Evolutionary conservation across 2,329 filamentous ascomycete species (phyloP).

Genomic region (Cordyceps javanica): DNA sequence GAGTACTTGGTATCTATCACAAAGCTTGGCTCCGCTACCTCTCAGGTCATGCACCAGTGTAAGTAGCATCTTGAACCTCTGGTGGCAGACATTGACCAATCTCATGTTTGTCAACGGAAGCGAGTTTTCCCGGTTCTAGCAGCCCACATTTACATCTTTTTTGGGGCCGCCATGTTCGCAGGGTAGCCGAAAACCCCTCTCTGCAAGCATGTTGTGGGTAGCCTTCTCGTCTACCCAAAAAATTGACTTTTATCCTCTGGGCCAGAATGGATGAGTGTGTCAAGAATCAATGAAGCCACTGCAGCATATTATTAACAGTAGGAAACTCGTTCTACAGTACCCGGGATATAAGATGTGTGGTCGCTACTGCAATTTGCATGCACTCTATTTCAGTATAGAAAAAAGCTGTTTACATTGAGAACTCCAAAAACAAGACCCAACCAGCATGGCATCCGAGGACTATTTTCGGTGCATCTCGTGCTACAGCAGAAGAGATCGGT

Average conservation of each 20-base stretch:
- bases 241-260: neutral
- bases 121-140: neutral
- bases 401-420: too few species aligned
- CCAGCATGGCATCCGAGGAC: too few species aligned
- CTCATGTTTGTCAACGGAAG: neutral
- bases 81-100: neutral
- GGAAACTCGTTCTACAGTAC: too few species aligned
- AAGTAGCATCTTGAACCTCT: neutral
- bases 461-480: too few species aligned
- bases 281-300: neutral
- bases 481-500: too few species aligned
- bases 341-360: too few species aligned
- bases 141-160: neutral
- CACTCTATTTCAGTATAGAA: too few species aligned
- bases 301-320: neutral
- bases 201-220: neutral
- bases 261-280: neutral
- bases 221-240: neutral
- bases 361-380: too few species aligned
- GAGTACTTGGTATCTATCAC: neutral
- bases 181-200: neutral
- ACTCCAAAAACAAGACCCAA: too few species aligned
- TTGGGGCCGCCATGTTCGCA: neutral
- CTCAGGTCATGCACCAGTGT: neutral
- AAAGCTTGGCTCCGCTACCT: neutral